A percentile compares a stretch with the other conserved stretches of the same genome.
Conservation (phyloP, 257 asterid genomes). For the Nicotiana knightiana region DNA sequence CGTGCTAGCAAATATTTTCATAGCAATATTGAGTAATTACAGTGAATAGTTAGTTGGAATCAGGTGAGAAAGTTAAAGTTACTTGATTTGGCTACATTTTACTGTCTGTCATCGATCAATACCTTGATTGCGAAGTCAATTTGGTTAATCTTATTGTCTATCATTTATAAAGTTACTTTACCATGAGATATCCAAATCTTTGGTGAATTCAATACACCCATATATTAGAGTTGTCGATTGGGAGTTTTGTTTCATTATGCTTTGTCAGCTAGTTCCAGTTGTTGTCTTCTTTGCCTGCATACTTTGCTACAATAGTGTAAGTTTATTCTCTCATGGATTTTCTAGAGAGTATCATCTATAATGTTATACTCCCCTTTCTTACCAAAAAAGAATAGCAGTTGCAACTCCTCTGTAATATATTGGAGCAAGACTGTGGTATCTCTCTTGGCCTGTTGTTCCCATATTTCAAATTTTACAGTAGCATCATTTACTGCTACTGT, state of each 20-base stretch:
- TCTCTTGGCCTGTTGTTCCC: too few relatives aligned
- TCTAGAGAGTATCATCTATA: too few relatives aligned
- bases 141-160: not conserved
- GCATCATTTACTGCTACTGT: too few relatives aligned
- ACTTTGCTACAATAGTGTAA: not conserved
- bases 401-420: too few relatives aligned
- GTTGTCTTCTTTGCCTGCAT: not conserved
- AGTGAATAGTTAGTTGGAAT: not conserved
- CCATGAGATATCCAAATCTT: not conserved
- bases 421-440: too few relatives aligned
- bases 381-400: too few relatives aligned
- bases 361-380: too few relatives aligned
- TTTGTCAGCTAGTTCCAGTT: not conserved
- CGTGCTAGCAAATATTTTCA: not conserved
- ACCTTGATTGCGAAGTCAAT: not conserved
- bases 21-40: not conserved
- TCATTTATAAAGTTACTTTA: not conserved
- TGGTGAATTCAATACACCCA: not conserved
- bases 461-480: too few relatives aligned
- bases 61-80: not conserved
- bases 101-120: not conserved
- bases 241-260: not conserved
- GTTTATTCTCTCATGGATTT: too few relatives aligned
- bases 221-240: not conserved
- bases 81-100: slow-evolving; percentile 43